Base-by-base conservation (phyloP, 192 early-diverging fungal genomes). In the Podila verticillata region DNA sequence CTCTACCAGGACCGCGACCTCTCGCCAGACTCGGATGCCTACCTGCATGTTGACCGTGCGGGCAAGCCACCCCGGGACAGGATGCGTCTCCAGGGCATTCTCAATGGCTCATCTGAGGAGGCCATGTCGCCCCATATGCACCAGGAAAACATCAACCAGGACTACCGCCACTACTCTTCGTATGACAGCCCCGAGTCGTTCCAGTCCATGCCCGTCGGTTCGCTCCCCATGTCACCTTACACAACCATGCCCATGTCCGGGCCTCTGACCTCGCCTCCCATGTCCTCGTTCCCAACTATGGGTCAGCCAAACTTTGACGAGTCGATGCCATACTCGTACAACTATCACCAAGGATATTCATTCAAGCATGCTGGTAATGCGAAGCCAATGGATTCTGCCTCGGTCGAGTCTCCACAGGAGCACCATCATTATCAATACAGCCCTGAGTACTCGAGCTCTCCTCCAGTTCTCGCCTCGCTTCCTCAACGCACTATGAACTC, bases 321-420 rank as follows among this genome's bases (percentile, higher is more conserved):
- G n/a, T 65, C 58, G 9, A 79, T 80, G 70, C 61, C 69, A 15
- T 80, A 80, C 66, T 44, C 70, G 7, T 80, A 80, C 61, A 72
- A 68, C 34, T 57, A 59, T 9, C 54, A 61, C n/a, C 77, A 72
- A 48, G 60, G 65, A 24, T 80, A 80, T 44, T 61, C 77, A 7
- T 80, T 72, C 66, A 80, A 80, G 77, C 77, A 80, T 72, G 70
- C 77, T 72, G 77, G 77, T 31, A 80, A 80, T 80, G 77, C 77
- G n/a, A 72, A 71, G 28, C 65, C 77, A 31, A 59, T 80, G 77
- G 77, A 80, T 5, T 29, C 69, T 6, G 36, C 32, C 30, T 64
- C 65, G 58, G 65, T 20, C 8, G 63, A 80, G 32, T 68, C 77
- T 54, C 65, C 70, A 20, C 77, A 72, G 15, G 36, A 54, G 6